These are phyloP conservation scores for Trichoderma virens DNA, from an alignment of 495 filamentous ascomycete genomes.

Conservation along the genomic window DNA sequence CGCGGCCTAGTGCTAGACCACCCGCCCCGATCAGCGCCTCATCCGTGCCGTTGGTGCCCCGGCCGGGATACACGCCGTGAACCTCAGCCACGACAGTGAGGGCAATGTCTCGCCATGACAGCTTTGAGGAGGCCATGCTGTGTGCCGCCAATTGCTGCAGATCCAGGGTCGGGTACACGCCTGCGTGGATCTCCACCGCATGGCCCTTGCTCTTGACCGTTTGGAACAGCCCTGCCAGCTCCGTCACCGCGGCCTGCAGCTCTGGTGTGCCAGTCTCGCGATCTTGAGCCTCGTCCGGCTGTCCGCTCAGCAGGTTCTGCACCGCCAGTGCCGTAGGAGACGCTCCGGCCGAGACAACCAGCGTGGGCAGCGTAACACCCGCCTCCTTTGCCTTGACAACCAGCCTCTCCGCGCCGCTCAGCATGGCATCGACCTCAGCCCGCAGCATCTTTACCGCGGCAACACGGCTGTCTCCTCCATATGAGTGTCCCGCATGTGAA, in stretches of 20 bases:
- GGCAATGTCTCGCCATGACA: constrained; percentile 51
- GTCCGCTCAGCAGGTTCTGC: constrained; percentile 24
- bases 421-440: constrained; percentile 53
- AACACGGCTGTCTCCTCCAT: constrained; percentile 44
- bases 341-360: constrained; percentile 69
- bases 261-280: background rate
- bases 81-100: constrained; percentile 68
- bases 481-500: constrained; percentile 72
- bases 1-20: constrained; percentile 63
- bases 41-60: constrained; percentile 39
- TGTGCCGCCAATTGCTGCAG: constrained; percentile 76
- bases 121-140: constrained; percentile 32
- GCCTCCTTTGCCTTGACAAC: constrained; percentile 22
- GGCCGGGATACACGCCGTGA: constrained; percentile 56
- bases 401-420: constrained; percentile 32
- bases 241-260: background rate
- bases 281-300: background rate
- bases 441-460: constrained; percentile 49
- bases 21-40: constrained; percentile 70
- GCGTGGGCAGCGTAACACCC: constrained; percentile 15
- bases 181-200: constrained; percentile 27
- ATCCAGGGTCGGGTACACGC: constrained; percentile 56
- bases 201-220: constrained; percentile 20
- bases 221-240: constrained; percentile 5
- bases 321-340: constrained; percentile 67